Evolutionary conservation across 192 early-diverging fungal species (phyloP).

Genomic region (Glomus cerebriforme): DNA sequence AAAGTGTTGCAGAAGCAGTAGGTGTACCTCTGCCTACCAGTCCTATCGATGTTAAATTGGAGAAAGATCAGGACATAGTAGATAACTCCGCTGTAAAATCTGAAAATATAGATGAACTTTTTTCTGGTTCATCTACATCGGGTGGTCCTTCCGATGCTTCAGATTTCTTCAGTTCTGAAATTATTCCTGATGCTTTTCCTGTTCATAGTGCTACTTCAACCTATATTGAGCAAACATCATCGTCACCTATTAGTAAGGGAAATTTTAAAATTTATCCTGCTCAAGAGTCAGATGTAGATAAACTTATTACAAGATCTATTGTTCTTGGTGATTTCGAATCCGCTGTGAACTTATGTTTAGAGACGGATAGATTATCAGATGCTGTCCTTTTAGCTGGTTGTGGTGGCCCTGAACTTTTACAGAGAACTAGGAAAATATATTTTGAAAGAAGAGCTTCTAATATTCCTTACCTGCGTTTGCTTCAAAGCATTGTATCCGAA

Average conservation of each 20-base stretch:
- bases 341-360: slow-evolving; percentile 86
- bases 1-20: slow-evolving; percentile 1
- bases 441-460: slow-evolving; percentile 73
- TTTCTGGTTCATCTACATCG: not conserved
- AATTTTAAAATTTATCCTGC: slow-evolving; percentile 57
- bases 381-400: slow-evolving; percentile 87
- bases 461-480: slow-evolving; percentile 79
- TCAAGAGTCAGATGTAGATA: slow-evolving; percentile 72
- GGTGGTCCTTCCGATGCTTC: slow-evolving; percentile 20
- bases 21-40: not conserved
- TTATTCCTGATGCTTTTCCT: slow-evolving; percentile 31
- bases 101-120: slow-evolving; percentile 10
- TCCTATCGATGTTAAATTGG: slow-evolving; percentile 13
- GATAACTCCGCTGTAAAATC: not conserved
- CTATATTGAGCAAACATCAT: slow-evolving; percentile 27
- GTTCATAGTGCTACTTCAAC: slow-evolving; percentile 14
- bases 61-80: not conserved
- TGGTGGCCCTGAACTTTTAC: slow-evolving; percentile 76
- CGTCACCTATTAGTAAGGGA: slow-evolving; percentile 33
- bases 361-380: slow-evolving; percentile 79
- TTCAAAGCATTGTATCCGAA: slow-evolving; percentile 79
- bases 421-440: slow-evolving; percentile 78
- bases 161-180: slow-evolving; percentile 26
- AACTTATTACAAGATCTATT: slow-evolving; percentile 80
- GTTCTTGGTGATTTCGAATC: slow-evolving; percentile 92